Evolutionary conservation across 2,329 filamentous ascomycete species (phyloP), one percentile per base, ranked within the genome.

Genomic region (Diplodia scrobiculata): DNA sequence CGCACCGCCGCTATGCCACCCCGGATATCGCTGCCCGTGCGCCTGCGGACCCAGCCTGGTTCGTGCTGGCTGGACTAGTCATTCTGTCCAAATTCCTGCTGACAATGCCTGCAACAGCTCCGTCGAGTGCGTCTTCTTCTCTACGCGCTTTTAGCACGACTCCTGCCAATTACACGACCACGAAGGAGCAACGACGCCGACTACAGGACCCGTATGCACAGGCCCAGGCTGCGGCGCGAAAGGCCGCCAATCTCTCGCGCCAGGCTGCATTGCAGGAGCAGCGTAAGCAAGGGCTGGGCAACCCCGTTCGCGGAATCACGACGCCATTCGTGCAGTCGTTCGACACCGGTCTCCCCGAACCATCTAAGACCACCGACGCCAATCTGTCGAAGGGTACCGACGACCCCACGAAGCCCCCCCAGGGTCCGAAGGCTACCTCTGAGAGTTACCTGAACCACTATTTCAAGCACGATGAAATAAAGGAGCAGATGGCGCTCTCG

Each of bases 251-350:
- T 75, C 77, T 94, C 53, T 86, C 89, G 73, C 87, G 91, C 62
- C 91, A 89, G 73, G 83, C 86, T 68, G 87, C 87, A 69, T 84
- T 98, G 65, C 78, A 86, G 68, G 80, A 86, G 69, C 82, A 88
- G 74, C 87, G 91, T 67, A 82, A 86, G 67, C 83, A 83, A 54
- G 83, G 83, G 53, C 83, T 89, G 70, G 94, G 94, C 60, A 86
- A 96, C 77, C 91, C 92, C 0, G 83, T 99, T 69, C 85, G 89
- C 72, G 95, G 94, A 74, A 83, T 88, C 67, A 79, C 84, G 45
- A 97, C 95, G 17, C 86, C 92, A 34, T 97, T 97, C 74, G 81
- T 97, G 72, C 85, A 91, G 79, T 93, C 91, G 2, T 88, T 97
- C 72, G 89, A 91, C 74, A 86, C 84, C 10, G 88, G 84, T 25